phyloP scores from a whole-genome alignment of 805 yeast genomes.

The Yamadazyma tumulicola region DNA sequence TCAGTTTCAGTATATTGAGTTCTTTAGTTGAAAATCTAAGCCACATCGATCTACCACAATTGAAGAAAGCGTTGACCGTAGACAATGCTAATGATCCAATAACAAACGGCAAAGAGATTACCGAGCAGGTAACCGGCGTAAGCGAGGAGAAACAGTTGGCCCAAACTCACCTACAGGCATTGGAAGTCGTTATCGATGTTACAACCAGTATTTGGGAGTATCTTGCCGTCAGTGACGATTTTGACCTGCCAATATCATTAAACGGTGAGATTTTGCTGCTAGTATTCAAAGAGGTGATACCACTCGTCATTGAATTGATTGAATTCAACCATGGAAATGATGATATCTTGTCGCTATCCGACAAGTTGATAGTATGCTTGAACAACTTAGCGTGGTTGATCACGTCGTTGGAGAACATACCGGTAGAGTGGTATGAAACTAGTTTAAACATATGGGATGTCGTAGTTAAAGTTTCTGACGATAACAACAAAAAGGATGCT shows the following conservation, averaged over 20 bases:
- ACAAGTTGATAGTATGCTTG: slow-evolving; percentile 60
- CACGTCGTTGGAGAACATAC: slow-evolving; percentile 26
- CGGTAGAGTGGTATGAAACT: slow-evolving; percentile 37
- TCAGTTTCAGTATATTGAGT: slow-evolving; percentile 19
- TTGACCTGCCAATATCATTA: slow-evolving; percentile 20
- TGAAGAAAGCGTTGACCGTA: slow-evolving; percentile 24
- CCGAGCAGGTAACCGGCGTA: slow-evolving; percentile 22
- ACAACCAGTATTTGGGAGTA: slow-evolving; percentile 72
- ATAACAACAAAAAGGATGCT: slow-evolving; percentile 21
- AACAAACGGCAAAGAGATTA: slow-evolving; percentile 18
- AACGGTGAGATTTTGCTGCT: slow-evolving; percentile 15
- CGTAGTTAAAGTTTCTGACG: slow-evolving; percentile 10
- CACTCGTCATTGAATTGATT: slow-evolving; percentile 37
- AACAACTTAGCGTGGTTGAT: slow-evolving; percentile 70
- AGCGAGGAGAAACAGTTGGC: slow-evolving; percentile 43
- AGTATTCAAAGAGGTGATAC: slow-evolving; percentile 19
- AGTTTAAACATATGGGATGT: slow-evolving; percentile 30
- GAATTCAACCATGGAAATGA: slow-evolving; percentile 28
- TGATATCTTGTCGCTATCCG: slow-evolving; percentile 36
- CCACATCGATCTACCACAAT: slow-evolving; percentile 26
- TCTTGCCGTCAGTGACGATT: slow-evolving; percentile 30
- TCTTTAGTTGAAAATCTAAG: slow-evolving; percentile 21
- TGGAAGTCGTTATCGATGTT: slow-evolving; percentile 72
- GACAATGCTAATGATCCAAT: slow-evolving; percentile 38
- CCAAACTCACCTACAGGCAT: slow-evolving; percentile 52